Base-by-base conservation (phyloP, 2,329 filamentous ascomycete species). In the Plectosphaerella sp. region DNA sequence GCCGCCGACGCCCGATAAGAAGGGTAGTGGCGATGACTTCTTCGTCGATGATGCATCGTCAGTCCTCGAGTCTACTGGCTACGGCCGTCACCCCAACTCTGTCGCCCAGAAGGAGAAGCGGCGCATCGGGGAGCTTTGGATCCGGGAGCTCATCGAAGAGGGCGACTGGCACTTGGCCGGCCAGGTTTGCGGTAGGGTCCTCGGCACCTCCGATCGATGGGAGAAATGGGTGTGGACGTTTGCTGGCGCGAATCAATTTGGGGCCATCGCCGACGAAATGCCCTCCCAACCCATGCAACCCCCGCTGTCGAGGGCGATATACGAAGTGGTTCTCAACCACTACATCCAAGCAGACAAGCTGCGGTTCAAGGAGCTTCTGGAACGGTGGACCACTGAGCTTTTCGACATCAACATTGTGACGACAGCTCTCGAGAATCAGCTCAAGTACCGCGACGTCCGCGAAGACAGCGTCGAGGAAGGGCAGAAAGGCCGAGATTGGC, bases 141-240 rank as follows among this genome's bases (percentile, higher is more conserved):
- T 99, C 35, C 86, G 92, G 55, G 89, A 96, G 61, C 79, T 97
- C 35, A 82, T 96, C 35, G 82, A 86, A 36, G 77, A 82, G 1
- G 79, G 83, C 9, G 78, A 93, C 55, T 99, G 94, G 94, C 66
- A 67, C 9, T 75, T 80, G 52, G 94, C 94, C 6, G 93, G 91
- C 1, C 78, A 87, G 61, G 78, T 95, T 4, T 93, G 91, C 53
- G 89, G 87, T 14, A 91, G 87, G 62, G 92, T 97, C 1, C 76
- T 99, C 1, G 84, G 84, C 43, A 90, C 87, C 1, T 84, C 91
- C 1, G 78, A 87, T 47, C 78, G 87, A 59, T 99, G 94, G 94
- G 92, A 97, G 71, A 90, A 95, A 62, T 97, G 93, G 91, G 88
- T 95, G 5, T 95, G 89, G 83, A 87, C 83, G 0, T 99, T 99